Percentiles rank a stretch among this genome's conserved stretches.
Conservation (phyloP, 164 flowering plant genomes). For the Vitis cinerea region DNA sequence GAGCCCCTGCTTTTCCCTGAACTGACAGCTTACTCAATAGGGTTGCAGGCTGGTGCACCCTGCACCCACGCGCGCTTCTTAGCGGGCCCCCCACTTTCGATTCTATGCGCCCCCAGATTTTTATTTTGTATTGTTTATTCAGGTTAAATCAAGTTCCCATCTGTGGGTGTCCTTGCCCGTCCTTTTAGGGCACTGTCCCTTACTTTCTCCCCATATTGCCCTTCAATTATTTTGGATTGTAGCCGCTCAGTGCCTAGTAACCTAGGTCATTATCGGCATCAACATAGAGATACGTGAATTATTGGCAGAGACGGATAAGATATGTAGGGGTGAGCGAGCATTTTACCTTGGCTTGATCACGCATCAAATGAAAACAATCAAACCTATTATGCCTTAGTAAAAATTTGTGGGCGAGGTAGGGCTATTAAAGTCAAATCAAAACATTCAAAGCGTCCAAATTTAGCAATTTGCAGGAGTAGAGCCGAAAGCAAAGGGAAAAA, state of each 20-base stretch:
- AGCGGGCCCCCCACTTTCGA: constrained; percentile 17
- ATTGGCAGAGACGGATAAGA: constrained; percentile 22
- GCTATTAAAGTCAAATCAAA: too few relatives aligned
- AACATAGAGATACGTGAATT: constrained; percentile 11
- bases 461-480: too few relatives aligned
- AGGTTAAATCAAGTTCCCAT: constrained; percentile 33
- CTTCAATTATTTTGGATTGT: not conserved
- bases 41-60: constrained; percentile 15
- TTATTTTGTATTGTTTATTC: constrained; percentile 14
- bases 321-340: constrained; percentile 17
- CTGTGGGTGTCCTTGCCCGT: constrained; percentile 25
- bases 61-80: constrained; percentile 22
- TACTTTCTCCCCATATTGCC: constrained; percentile 11
- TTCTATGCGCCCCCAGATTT: constrained; percentile 17
- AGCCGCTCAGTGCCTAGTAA: not conserved
- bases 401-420: too few relatives aligned
- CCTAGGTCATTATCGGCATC: constrained; percentile 8
- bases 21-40: constrained; percentile 19
- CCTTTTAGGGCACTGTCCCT: constrained; percentile 22
- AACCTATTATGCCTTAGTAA: too few relatives aligned
- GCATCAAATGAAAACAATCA: too few relatives aligned
- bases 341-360: not conserved
- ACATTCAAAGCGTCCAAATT: too few relatives aligned
- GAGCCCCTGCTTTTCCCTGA: constrained; percentile 3
- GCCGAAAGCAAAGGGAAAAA: too few relatives aligned